These are phyloP conservation scores for Phytophthora sansomeana DNA, from an alignment of 352 stramenopile genomes.

Conservation along the genomic window DNA sequence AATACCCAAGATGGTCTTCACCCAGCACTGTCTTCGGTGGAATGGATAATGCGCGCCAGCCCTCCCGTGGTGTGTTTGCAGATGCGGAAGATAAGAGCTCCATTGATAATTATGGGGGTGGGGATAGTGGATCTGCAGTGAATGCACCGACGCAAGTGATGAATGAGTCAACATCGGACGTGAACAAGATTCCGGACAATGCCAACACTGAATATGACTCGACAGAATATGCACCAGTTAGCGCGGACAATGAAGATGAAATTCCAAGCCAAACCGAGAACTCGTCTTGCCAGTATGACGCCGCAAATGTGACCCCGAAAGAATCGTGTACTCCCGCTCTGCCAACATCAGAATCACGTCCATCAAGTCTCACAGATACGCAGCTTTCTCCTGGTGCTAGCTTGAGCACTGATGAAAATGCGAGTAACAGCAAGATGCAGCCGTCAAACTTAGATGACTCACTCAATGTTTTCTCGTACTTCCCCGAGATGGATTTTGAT, in stretches of 20 bases:
- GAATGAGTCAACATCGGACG: constrained; percentile 19
- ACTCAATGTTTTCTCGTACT: constrained; percentile 81
- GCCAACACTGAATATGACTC: neutral
- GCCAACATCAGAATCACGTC: constrained; percentile 23
- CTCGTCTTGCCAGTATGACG: constrained; percentile 18
- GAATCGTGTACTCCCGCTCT: constrained; percentile 4
- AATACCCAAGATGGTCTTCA: constrained; percentile 20
- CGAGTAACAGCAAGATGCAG: constrained; percentile 30
- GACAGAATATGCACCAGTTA: constrained; percentile 7
- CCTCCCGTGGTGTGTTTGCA: constrained; percentile 16
- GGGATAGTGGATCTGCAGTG: constrained; percentile 3
- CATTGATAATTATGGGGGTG: neutral
- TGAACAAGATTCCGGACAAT: constrained; percentile 10
- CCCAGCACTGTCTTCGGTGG: constrained; percentile 13
- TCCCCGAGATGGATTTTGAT: constrained; percentile 77
- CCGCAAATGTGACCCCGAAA: constrained; percentile 14
- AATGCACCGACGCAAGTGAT: constrained; percentile 20
- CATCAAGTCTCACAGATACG: constrained; percentile 22
- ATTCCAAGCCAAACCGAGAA: constrained; percentile 4
- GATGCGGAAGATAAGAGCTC: constrained; percentile 20
- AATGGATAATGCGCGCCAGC: constrained; percentile 9
- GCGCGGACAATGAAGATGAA: constrained; percentile 7
- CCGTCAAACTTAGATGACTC: constrained; percentile 52
- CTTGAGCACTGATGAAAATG: constrained; percentile 12
- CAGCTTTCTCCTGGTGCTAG: constrained; percentile 15